Base-by-base conservation (phyloP, 768 basidiomycete species). In the Collybia sordida region DNA sequence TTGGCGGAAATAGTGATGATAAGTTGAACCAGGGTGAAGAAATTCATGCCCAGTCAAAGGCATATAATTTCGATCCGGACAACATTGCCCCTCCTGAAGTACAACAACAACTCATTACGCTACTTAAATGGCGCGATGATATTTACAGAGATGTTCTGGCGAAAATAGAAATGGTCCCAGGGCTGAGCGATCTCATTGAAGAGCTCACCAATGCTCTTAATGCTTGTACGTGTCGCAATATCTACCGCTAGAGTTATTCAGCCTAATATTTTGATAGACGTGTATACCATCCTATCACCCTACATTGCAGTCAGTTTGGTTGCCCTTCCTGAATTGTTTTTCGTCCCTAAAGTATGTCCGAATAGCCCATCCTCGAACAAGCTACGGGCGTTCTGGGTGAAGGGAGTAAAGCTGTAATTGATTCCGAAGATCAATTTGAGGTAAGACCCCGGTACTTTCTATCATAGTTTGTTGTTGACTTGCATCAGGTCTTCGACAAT, bases 331-430 rank as follows among this genome's bases (percentile, higher is more conserved):
- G 21, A 14, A 34, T 38, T 31, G 31, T 8, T 17, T 38, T 36
- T 42, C 18, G 17, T 8, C 31, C 40, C 47, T 49, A 37, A 47
- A 14, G 6, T 42, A 17, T 6, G 31, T 58, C 53, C 43, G 61
- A 44, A 59, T 21, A 87, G 81, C 86, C 86, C 8, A 73, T 87
- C 47, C 68, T 87, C 19, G 71, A 76, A 43, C 77, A 83, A 55
- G 79, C 81, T 7, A 83, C 80, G 9, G 63, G 66, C 3, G 80
- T 77, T 11, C 73, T 88, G 14, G 72, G 77, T 39, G 79, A 83
- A 59, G 81, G 82, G 4, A 84, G 82, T 57, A 82, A 84, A 60
- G 79, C 81, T 22, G 83, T 88, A 50, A 86, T 89, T 56, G 78
- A 87, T 62, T 77, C 72, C 21, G 77, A 81, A 27, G 86, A 88